Evolutionary conservation across 495 filamentous ascomycete genomes (phyloP), one percentile per base, ranked within the genome.

Genomic region (Achaetomiella virescens): DNA sequence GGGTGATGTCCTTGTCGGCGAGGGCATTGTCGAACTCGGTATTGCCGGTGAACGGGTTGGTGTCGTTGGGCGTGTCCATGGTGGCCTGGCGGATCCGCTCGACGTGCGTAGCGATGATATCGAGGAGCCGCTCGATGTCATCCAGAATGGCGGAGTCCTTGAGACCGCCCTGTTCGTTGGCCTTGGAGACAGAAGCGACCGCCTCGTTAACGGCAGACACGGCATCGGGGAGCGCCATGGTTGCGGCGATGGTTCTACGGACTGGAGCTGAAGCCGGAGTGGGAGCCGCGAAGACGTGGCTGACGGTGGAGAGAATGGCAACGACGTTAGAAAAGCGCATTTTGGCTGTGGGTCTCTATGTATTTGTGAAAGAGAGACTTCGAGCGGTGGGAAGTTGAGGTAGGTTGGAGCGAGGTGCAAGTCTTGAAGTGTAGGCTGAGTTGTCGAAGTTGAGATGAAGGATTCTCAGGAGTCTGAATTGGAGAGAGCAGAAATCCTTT

Each of bases 101-200:
- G n/a, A 48, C 31, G 43, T 53, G 56, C n/a, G 33, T 17, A 6
- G 40, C 43, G 14, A 58, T 50, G 27, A 52, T 52, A n/a, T 43
- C 25, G 10, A 52, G 50, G n/a, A 52, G 38, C 3, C 37, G 17
- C 14, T 50, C 25, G 17, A 56, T 22, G 37, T 49, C 46, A 11
- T 50, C 54, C 1, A 56, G n/a, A 6, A 44, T n/a, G 11, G 9
- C 27, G 38, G 20, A 9, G 43, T 42, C 27, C 18, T 45, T 4
- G n/a, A 29, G 9, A 9, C 1, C 2, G 33, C 22, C 35, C n/a
- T 7, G 6, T n/a, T 2, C 18, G 21, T 27, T 20, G 37, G 37
- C 24, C 7, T 14, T 0, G 45, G 7, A 10, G 22, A 21, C 35
- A 17, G 12, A 3, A n/a, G 2, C 6, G 3, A 48, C n/a, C 0